phyloP scores from a whole-genome alignment of 2,329 filamentous ascomycete species.

The Curvularia lunata region DNA sequence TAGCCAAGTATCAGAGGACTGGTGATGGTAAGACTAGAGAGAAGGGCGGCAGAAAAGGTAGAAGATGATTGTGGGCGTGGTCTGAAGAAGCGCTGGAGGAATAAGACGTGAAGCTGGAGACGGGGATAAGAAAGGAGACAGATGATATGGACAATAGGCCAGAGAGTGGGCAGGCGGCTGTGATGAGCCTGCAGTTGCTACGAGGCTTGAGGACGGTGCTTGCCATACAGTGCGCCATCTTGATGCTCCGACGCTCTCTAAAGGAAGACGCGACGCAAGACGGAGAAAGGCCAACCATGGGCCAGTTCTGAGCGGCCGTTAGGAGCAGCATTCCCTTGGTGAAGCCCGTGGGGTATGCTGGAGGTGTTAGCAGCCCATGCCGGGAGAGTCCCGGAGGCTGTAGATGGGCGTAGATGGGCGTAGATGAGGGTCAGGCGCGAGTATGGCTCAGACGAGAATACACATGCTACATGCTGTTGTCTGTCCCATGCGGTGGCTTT shows the following conservation, averaged over 20 bases:
- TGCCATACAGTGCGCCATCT: not conserved
- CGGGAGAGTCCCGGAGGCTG: not conserved
- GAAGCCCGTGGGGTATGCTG: not conserved
- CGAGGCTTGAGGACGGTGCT: not conserved
- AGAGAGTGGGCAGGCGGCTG: not conserved
- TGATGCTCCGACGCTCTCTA: not conserved
- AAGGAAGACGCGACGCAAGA: not conserved
- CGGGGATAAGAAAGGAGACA: not conserved
- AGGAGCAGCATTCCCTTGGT: not conserved
- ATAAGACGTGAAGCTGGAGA: not conserved
- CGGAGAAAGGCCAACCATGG: not conserved
- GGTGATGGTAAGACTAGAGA: not conserved
- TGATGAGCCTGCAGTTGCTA: not conserved
- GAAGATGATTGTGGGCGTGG: slow-evolving; percentile 1
- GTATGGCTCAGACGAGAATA: too few relatives aligned
- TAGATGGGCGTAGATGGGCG: not conserved
- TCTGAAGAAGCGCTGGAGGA: slow-evolving; percentile 2
- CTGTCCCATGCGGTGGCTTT: not conserved
- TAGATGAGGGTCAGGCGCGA: not conserved
- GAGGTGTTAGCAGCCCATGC: not conserved
- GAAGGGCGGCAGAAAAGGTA: slow-evolving; percentile 4
- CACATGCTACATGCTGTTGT: not conserved
- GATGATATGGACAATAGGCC: not conserved
- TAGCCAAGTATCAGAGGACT: slow-evolving; percentile 1
- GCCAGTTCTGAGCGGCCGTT: not conserved